phyloP scores from a whole-genome alignment of 345 rosid species.

The Populus pruinosa region DNA sequence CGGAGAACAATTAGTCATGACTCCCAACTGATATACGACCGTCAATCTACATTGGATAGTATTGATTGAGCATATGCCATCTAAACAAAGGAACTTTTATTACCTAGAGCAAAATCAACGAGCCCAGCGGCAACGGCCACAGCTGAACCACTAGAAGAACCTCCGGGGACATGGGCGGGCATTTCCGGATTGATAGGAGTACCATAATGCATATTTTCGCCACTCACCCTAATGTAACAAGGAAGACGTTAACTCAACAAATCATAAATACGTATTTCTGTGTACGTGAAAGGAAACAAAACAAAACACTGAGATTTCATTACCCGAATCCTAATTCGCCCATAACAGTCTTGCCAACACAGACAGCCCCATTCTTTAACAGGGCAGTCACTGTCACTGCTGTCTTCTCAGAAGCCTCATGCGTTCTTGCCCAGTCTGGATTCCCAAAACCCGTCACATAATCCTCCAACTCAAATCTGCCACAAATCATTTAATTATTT shows the following conservation, averaged over 20 bases:
- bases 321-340: constrained; percentile 85
- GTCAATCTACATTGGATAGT: not conserved
- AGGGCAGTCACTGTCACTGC: constrained; percentile 66
- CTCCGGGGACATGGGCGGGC: constrained; percentile 75
- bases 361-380: constrained; percentile 81
- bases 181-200: constrained; percentile 69
- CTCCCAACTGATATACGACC: not conserved
- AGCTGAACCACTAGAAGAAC: constrained; percentile 95
- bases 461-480: constrained; percentile 80
- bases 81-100: constrained; percentile 1
- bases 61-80: not conserved
- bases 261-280: not conserved
- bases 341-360: constrained; percentile 84
- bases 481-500: not conserved
- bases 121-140: constrained; percentile 82
- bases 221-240: constrained; percentile 48
- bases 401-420: constrained; percentile 62
- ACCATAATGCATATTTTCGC: constrained; percentile 84
- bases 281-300: not conserved
- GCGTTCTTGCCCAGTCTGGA: constrained; percentile 79
- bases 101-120: constrained; percentile 89
- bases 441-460: constrained; percentile 78
- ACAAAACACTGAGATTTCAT: not conserved
- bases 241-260: constrained; percentile 3
- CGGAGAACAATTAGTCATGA: not conserved